phyloP scores from a whole-genome alignment of 164 flowering plant species.

The Cinnamomum chago region DNA sequence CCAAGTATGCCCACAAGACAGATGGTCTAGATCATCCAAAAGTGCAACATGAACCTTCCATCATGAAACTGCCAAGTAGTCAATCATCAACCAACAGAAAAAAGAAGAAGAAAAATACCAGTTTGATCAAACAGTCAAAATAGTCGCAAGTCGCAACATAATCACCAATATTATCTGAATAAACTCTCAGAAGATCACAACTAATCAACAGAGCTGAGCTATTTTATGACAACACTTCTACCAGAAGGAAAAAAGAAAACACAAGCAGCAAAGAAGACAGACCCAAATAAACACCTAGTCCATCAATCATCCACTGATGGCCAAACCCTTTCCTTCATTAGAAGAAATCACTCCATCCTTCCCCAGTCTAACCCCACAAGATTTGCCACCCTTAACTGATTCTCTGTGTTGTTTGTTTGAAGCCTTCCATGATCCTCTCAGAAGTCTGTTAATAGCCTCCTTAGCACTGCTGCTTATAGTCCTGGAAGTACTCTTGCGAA shows the following conservation, averaged over 20 bases:
- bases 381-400: background rate
- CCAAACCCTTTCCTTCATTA: conserved; percentile 3
- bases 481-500: conserved; percentile 1
- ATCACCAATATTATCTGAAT: too few species aligned
- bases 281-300: background rate
- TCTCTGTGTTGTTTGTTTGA: background rate
- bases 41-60: too few species aligned
- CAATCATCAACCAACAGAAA: too few species aligned
- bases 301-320: conserved; percentile 1
- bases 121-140: too few species aligned
- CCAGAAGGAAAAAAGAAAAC: too few species aligned
- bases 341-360: background rate
- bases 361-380: background rate
- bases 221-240: background rate
- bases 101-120: too few species aligned
- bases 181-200: too few species aligned
- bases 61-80: too few species aligned
- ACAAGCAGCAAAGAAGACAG: background rate
- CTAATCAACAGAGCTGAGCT: background rate
- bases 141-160: too few species aligned
- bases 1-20: too few species aligned
- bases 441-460: conserved; percentile 12
- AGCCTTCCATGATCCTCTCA: conserved; percentile 8
- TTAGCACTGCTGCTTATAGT: conserved; percentile 18
- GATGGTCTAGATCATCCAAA: too few species aligned